Conservation (phyloP, 2,329 filamentous ascomycete species). For the Venturia oleaginea region DNA sequence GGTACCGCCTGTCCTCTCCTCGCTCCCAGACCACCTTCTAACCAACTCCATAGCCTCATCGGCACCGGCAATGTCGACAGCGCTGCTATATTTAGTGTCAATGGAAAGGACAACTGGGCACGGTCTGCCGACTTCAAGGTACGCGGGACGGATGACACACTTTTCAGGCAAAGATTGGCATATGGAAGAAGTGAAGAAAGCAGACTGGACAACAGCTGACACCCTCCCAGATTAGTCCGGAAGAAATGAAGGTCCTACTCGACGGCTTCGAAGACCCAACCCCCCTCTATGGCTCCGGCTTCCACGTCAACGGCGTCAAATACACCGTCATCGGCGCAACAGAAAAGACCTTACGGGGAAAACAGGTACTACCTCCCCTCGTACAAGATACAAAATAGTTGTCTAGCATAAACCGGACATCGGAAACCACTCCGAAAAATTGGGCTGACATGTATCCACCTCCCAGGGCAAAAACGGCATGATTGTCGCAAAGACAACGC, state of each 20-base stretch:
- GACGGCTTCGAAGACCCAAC: constrained; percentile 7
- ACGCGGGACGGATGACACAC: constrained; percentile 27
- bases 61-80: constrained; percentile 37
- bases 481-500: constrained; percentile 74
- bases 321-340: constrained; percentile 12
- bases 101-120: constrained; percentile 54
- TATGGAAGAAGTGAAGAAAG: neutral
- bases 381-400: constrained; percentile 11
- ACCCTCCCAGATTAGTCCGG: constrained; percentile 15
- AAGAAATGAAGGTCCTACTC: constrained; percentile 35
- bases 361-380: constrained; percentile 4
- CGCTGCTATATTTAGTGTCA: constrained; percentile 41
- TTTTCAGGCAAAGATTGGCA: constrained; percentile 25
- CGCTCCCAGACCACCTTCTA: constrained; percentile 9
- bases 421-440: constrained; percentile 12
- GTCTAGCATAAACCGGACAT: neutral
- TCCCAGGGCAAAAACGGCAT: constrained; percentile 68
- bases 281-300: neutral
- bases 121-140: constrained; percentile 83
- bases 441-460: constrained; percentile 13
- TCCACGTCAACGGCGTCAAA: constrained; percentile 13
- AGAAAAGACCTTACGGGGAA: constrained; percentile 8
- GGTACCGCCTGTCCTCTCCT: constrained; percentile 20
- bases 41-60: constrained; percentile 27
- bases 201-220: neutral